Evolutionary conservation across 306 rosid species (phyloP).

Genomic region (Vigna trinervia): DNA sequence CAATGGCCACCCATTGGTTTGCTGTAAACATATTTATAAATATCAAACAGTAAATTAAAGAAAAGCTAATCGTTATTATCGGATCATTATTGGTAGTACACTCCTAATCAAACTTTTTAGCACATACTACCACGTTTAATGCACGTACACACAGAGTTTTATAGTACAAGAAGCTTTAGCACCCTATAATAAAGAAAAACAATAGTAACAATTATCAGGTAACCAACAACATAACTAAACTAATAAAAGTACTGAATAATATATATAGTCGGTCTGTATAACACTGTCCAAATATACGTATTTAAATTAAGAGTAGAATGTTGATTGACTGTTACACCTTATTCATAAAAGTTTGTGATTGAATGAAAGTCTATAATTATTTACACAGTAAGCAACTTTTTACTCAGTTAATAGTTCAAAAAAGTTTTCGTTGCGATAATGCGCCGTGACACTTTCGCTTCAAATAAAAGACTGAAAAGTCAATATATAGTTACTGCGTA

Average conservation of each 20-base stretch:
- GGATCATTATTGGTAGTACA: constrained; percentile 5
- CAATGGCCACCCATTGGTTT: constrained; percentile 84
- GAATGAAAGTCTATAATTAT: too few species aligned
- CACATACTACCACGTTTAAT: constrained; percentile 33
- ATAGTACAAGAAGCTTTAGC: constrained; percentile 9
- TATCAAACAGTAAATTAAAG: constrained; percentile 28
- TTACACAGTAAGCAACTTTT: too few species aligned
- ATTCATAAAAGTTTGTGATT: too few species aligned
- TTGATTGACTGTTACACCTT: too few species aligned
- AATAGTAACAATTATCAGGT: background rate
- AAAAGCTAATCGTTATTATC: constrained; percentile 30
- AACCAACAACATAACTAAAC: background rate
- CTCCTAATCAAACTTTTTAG: constrained; percentile 40
- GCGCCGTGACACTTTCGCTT: constrained; percentile 18
- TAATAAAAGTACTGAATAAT: background rate
- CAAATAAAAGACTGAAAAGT: constrained; percentile 52
- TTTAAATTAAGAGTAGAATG: background rate
- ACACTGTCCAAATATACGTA: constrained; percentile 21
- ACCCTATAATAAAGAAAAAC: background rate
- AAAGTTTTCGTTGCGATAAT: background rate
- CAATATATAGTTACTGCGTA: constrained; percentile 52
- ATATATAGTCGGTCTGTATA: background rate
- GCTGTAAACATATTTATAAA: constrained; percentile 54
- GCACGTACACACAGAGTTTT: constrained; percentile 37
- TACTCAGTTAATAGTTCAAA: background rate